phyloP scores from a whole-genome alignment of 805 yeast genomes.

The Saccharomycopsis fermentans region DNA sequence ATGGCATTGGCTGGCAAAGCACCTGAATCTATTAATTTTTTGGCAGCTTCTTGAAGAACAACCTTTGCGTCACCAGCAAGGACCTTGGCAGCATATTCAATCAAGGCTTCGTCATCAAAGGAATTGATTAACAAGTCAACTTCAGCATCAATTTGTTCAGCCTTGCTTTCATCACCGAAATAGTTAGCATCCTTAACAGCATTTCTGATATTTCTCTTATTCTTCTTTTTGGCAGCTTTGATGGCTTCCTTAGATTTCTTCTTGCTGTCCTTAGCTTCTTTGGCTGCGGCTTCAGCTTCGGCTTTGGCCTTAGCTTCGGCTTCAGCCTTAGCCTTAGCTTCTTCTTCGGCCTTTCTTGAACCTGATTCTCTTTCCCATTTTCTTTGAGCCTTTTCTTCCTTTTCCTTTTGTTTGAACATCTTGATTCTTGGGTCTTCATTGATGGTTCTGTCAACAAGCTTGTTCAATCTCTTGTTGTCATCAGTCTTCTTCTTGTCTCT shows the following conservation, averaged over 20 bases:
- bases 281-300: conserved; percentile 64
- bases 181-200: conserved; percentile 75
- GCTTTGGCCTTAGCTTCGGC: conserved; percentile 77
- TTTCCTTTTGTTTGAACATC: conserved; percentile 85
- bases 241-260: conserved; percentile 97
- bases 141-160: conserved; percentile 67
- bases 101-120: conserved; percentile 70
- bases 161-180: conserved; percentile 68
- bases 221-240: conserved; percentile 84
- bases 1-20: conserved; percentile 42
- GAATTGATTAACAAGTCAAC: conserved; percentile 68
- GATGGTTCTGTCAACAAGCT: conserved; percentile 79
- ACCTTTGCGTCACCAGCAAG: conserved; percentile 52
- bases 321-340: conserved; percentile 74
- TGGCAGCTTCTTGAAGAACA: conserved; percentile 45
- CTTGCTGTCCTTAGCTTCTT: conserved; percentile 60
- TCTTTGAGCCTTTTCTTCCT: conserved; percentile 85
- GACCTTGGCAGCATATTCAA: conserved; percentile 61
- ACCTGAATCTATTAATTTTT: conserved; percentile 43
- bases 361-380: conserved; percentile 99
- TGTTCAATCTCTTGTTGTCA: conserved; percentile 82
- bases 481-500: conserved; percentile 97
- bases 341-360: conserved; percentile 92
- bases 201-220: conserved; percentile 76
- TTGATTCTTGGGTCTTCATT: conserved; percentile 92